Evolutionary conservation across 2,329 filamentous ascomycete genomes (phyloP), one percentile per base, ranked within the genome.

Genomic region (Aspergillus viridinutans): DNA sequence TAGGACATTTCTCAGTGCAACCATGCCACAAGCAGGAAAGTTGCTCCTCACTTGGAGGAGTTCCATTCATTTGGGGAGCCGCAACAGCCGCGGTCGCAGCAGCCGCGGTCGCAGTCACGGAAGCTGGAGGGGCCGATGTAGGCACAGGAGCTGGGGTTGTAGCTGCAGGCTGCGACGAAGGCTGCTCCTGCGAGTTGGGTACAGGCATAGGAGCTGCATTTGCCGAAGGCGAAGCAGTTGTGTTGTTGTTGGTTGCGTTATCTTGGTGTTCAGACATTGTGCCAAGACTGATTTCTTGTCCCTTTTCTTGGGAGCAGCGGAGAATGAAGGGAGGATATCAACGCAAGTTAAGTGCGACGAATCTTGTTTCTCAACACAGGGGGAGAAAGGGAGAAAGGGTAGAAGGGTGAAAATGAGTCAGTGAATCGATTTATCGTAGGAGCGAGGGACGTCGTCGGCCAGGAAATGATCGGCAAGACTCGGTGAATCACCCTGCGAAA

Each of bases 1-100:
- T 81, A 38, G 83, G 74, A 63, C 78, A 81, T 62, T 83, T 81
- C 66, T 87, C 85, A 63, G 81, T 80, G 67, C 85, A 87, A 61
- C 80, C 81, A 63, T 81, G 78, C 85, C 85, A 87, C 74, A 86
- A 82, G 64, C 85, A 87, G 43, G 73, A 69, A 55, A 80, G 68
- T 52, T 76, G 68, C 52, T 76, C 73, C 53, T 78, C 76, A 32
- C 69, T 64, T 52, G 57, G 61, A 52, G 64, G 63, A 47, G 58
- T 69, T 48, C 67, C 70, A 57, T 71, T 75, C 59, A 68, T 58
- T 20, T 66, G 62, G 35, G 64, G 57, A 42, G 58, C 67, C 55
- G 68, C 67, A 26, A 72, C 72, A 3, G 72, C 72, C 14, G 73
- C 73, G 48, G 74, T 71, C 5, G 74, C 73, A 17, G 74, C 73